Conservation (phyloP, 352 stramenopile genomes). For the Globisporangium barbulae region DNA sequence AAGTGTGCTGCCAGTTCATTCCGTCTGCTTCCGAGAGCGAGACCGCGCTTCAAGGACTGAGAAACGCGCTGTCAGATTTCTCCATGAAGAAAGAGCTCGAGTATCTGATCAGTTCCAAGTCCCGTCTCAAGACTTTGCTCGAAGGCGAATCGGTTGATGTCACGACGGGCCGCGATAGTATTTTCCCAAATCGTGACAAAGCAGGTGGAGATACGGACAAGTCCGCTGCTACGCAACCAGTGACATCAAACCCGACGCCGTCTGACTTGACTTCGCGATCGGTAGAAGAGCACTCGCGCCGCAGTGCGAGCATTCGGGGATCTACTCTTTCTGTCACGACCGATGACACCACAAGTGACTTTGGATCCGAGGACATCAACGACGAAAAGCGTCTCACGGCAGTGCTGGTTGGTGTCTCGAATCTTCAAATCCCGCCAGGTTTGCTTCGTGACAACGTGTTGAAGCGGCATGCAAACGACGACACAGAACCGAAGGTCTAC, state of each 20-base stretch:
- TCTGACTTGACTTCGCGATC: constrained; percentile 28
- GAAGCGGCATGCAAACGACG: constrained; percentile 20
- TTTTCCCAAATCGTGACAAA: constrained; percentile 10
- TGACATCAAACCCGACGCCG: constrained; percentile 15
- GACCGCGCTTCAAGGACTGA: background rate
- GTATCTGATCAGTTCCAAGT: constrained; percentile 59
- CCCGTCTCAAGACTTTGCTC: constrained; percentile 60
- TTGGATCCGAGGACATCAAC: constrained; percentile 51
- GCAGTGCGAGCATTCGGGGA: constrained; percentile 3
- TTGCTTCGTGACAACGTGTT: constrained; percentile 36
- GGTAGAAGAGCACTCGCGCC: constrained; percentile 14
- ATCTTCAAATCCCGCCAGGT: constrained; percentile 49
- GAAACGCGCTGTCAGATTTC: constrained; percentile 32
- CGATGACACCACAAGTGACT: constrained; percentile 63
- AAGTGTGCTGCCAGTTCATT: constrained; percentile 42
- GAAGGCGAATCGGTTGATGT: constrained; percentile 74
- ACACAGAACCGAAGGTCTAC: constrained; percentile 67
- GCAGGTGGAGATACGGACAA: background rate
- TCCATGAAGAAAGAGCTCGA: constrained; percentile 53
- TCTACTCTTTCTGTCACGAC: constrained; percentile 50
- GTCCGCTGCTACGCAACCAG: constrained; percentile 1
- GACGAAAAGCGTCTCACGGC: constrained; percentile 72
- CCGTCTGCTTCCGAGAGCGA: constrained; percentile 16
- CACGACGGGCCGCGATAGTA: constrained; percentile 41
- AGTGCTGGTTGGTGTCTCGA: constrained; percentile 73